Conservation (phyloP, 2,329 filamentous ascomycete species). For the Fonsecaea multimorphosa region DNA sequence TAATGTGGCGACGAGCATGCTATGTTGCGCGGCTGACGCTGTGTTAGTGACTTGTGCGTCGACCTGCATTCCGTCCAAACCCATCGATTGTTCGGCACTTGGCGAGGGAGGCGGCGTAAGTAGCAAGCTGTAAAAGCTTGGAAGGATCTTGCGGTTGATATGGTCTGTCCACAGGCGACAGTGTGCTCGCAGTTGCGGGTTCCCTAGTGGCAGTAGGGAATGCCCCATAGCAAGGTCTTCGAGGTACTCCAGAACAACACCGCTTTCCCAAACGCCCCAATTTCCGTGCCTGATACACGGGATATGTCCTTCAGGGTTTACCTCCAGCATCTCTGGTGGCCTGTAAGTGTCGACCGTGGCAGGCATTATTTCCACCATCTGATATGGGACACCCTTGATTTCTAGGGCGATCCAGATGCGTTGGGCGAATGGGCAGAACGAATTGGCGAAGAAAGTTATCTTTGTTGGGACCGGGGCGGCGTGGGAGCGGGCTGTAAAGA, state of each 20-base stretch:
- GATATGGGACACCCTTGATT: conserved; percentile 76
- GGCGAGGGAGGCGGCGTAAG: conserved; percentile 43
- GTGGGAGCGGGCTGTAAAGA: conserved; percentile 72
- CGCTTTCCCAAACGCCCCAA: conserved; percentile 83
- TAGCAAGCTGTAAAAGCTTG: conserved; percentile 75
- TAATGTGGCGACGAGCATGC: conserved; percentile 48
- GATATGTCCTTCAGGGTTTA: conserved; percentile 77
- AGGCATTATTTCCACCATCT: conserved; percentile 75
- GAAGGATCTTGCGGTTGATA: conserved; percentile 77
- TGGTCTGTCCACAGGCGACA: conserved; percentile 82
- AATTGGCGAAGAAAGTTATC: conserved; percentile 79
- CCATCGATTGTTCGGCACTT: conserved; percentile 12
- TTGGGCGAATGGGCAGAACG: conserved; percentile 87
- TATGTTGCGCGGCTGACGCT: conserved; percentile 28
- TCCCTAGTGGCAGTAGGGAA: conserved; percentile 66
- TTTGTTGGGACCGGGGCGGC: conserved; percentile 65
- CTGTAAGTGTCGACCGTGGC: conserved; percentile 68
- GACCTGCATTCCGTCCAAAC: conserved; percentile 21
- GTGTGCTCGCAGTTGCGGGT: conserved; percentile 72
- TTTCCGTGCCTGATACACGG: conserved; percentile 78
- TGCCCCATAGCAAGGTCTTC: conserved; percentile 72
- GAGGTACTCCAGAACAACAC: conserved; percentile 84
- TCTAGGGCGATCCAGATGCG: conserved; percentile 89
- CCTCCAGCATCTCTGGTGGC: conserved; percentile 73
- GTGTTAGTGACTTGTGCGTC: conserved; percentile 19